Conservation (phyloP, 129 eudicot genomes). For the Centella asiatica region DNA sequence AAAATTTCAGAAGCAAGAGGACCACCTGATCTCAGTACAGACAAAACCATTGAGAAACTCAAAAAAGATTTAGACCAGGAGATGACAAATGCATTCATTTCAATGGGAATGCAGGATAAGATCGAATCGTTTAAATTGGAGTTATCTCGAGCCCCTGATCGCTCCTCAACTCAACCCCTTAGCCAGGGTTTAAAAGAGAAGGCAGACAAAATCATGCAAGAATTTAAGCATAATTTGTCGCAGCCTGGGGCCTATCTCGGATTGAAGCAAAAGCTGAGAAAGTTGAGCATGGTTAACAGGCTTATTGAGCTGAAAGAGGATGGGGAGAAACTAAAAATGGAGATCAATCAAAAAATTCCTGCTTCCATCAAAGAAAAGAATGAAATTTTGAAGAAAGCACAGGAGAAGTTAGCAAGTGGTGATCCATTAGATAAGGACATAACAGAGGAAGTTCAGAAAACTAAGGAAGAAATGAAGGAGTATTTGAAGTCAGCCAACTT, state of each 20-base stretch:
- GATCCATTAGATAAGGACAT: conserved; percentile 8
- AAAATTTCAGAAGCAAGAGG: conserved; percentile 21
- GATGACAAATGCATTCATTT: conserved; percentile 25
- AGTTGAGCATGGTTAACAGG: conserved; percentile 13
- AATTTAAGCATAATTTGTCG: conserved; percentile 19
- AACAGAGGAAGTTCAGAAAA: conserved; percentile 6
- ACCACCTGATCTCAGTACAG: conserved; percentile 18
- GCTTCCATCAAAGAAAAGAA: conserved; percentile 13
- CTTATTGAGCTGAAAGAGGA: conserved; percentile 16
- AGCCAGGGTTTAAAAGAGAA: conserved; percentile 10
- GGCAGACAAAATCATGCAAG: conserved; percentile 16
- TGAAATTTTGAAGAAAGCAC: conserved; percentile 12
- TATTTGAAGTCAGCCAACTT: conserved; percentile 20
- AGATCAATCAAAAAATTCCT: conserved; percentile 25
- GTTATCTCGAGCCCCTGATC: conserved; percentile 13
- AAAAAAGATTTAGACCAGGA: conserved; percentile 24
- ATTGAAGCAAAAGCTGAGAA: conserved; percentile 27
- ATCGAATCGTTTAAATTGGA: conserved; percentile 20
- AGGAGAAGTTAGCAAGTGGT: conserved; percentile 13
- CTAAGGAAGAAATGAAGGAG: conserved; percentile 14
- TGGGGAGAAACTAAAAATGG: conserved; percentile 18
- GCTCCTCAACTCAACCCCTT: conserved; percentile 15
- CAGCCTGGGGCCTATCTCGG: conserved; percentile 23
- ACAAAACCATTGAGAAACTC: conserved; percentile 11
- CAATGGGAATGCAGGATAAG: conserved; percentile 19